A percentile compares a stretch with the other conserved stretches of the same genome.
Evolutionary conservation across 306 rosid genomes (phyloP).

Genomic region (Crataegus laevigata): DNA sequence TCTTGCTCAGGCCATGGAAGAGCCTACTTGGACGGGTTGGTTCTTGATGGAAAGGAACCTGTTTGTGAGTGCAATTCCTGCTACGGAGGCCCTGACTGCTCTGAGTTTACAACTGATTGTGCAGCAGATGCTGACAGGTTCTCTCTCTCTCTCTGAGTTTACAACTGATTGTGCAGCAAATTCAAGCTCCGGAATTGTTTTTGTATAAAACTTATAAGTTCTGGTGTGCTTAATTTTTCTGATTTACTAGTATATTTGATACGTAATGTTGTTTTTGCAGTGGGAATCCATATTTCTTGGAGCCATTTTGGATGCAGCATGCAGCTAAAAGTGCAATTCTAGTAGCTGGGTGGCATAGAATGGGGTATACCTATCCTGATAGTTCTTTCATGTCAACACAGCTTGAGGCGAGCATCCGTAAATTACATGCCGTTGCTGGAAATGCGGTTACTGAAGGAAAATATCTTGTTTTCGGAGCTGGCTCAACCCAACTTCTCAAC

Average conservation of each 20-base stretch:
- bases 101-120: constrained; percentile 19
- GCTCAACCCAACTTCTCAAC: constrained; percentile 39
- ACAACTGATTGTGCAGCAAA: constrained; percentile 22
- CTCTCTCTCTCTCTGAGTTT: not conserved
- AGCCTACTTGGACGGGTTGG: constrained; percentile 43
- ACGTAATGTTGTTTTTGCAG: constrained; percentile 11
- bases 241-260: not conserved
- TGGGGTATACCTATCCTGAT: constrained; percentile 28
- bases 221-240: not conserved
- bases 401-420: constrained; percentile 16
- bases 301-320: constrained; percentile 41
- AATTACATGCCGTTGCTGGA: constrained; percentile 24
- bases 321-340: constrained; percentile 29
- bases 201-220: not conserved
- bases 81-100: constrained; percentile 36
- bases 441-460: constrained; percentile 38
- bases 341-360: constrained; percentile 49
- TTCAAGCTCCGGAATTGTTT: not conserved
- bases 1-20: constrained; percentile 54
- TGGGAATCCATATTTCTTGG: constrained; percentile 44
- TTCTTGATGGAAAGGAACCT: constrained; percentile 25
- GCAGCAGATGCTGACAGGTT: constrained; percentile 32
- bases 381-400: constrained; percentile 19
- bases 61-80: constrained; percentile 50
- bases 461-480: constrained; percentile 34